A percentile compares a stretch with the other conserved stretches of the same genome.
phyloP scores from a whole-genome alignment of 176 grass and related monocot genomes.

The Elaeis guineensis region DNA sequence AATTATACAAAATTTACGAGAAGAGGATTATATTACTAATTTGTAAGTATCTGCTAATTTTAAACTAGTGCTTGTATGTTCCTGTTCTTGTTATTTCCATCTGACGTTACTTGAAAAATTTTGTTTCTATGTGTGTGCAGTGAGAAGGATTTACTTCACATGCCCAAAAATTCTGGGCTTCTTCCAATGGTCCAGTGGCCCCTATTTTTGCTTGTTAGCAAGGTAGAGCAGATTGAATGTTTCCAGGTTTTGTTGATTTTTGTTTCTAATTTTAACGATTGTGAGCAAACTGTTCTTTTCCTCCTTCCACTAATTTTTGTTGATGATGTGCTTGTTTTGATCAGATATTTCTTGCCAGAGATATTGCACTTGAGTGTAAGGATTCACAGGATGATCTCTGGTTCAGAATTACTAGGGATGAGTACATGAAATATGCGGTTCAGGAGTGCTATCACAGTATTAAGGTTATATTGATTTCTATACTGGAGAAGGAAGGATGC shows the following conservation, averaged over 20 bases:
- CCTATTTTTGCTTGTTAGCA: constrained; percentile 90
- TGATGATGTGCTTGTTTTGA: constrained; percentile 2
- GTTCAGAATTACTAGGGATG: constrained; percentile 73
- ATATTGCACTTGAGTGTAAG: constrained; percentile 66
- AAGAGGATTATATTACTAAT: constrained; percentile 86
- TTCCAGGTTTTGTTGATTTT: no score
- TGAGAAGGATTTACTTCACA: constrained; percentile 70
- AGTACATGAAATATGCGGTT: constrained; percentile 88
- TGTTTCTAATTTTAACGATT: no score
- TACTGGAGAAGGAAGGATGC: constrained; percentile 65
- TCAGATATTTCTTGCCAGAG: constrained; percentile 90
- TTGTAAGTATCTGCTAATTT: constrained; percentile 35
- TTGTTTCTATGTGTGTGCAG: constrained; percentile 17
- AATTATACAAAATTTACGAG: constrained; percentile 69
- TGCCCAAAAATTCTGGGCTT: constrained; percentile 66
- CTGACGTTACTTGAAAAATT: no score
- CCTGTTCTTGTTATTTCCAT: constrained; percentile 10
- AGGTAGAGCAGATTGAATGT: constrained; percentile 22
- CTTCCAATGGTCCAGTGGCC: constrained; percentile 90
- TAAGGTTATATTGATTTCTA: constrained; percentile 51
- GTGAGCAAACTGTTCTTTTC: not conserved
- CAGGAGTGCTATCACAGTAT: constrained; percentile 62
- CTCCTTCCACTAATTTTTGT: not conserved
- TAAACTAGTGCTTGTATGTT: not conserved
- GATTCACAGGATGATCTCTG: constrained; percentile 74